Base-by-base conservation (phyloP, 1,139 yeast genomes). In the Nakaseomyces nivariensis region DNA sequence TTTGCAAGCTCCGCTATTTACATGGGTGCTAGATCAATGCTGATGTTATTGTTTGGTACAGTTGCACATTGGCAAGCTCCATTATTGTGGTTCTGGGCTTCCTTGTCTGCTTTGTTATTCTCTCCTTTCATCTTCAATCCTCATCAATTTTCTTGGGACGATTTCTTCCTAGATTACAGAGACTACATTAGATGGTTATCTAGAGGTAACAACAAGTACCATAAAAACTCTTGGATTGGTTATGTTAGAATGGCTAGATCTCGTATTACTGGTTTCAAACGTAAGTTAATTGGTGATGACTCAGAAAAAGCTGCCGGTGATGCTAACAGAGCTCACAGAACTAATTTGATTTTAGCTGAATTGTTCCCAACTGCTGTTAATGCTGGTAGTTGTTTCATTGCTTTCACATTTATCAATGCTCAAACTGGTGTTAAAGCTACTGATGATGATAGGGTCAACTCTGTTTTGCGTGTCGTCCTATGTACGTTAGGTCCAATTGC, bases 171-270 rank as follows among this genome's bases (percentile, higher is more conserved):
- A 72, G 99, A 92, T 71, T 92, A 94, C 81, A 85, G 98, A 72
- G 98, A 92, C 71, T 92, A 81, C 72, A 87, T 94, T 66, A 84
- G 98, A 75, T 92, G 99, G 99, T 74, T 92, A 70, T 87, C 96
- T 34, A 85, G 98, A 75, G 98, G 98, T 79, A 94, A 94, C 75
- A 84, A 94, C 66, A 88, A 90, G 72, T 92, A 96, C 92, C 98
- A 94, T 75, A 85, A 95, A 76, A 92, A 92, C 75, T 94, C 98
- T 22, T 92, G 99, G 99, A 90, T 94, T 69, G 98, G 97, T 55
- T 92, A 89, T 70, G 86, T 90, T 56, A 84, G 97, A 73, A 79
- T 90, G 73, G 80, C 95, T 17, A 85, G 99, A 79, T 88, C 98
- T 45, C 86, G 97, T 74, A 78, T 92, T 58, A 92, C 98, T 58